A percentile compares a stretch with the other conserved stretches of the same genome.
Conservation (phyloP, 495 filamentous ascomycete genomes). For the Beverwykella pulmonaria region DNA sequence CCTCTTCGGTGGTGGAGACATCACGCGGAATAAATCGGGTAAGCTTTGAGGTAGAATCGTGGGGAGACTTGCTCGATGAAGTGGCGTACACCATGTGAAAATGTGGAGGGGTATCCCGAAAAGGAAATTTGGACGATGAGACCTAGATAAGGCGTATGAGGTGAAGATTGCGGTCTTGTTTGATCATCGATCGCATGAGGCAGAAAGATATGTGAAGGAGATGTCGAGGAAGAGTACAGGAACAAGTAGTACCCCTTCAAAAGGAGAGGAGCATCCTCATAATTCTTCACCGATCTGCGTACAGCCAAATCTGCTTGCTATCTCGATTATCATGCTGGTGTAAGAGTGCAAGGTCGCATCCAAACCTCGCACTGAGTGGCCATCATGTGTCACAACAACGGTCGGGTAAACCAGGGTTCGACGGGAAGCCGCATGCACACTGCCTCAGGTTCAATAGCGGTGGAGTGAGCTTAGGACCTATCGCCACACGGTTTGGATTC, state of each 20-base stretch:
- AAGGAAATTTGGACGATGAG: no score
- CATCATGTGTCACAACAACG: not conserved
- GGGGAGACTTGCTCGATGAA: not conserved
- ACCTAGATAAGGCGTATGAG: no score
- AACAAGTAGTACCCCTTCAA: no score
- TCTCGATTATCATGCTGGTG: not conserved
- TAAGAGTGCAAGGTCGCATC: not conserved
- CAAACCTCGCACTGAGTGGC: not conserved
- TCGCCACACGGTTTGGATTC: no score
- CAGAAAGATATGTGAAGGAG: no score
- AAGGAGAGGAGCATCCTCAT: no score
- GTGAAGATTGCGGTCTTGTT: no score
- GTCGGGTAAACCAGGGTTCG: not conserved
- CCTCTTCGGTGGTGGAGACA: not conserved
- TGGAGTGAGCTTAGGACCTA: not conserved
- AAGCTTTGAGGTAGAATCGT: not conserved
- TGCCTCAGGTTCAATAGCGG: not conserved
- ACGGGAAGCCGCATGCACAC: not conserved
- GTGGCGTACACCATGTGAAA: no score
- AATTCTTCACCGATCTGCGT: no score
- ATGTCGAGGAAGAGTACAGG: no score
- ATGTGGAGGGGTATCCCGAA: no score
- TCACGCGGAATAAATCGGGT: not conserved
- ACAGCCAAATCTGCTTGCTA: not conserved
- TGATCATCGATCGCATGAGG: no score